A percentile compares a stretch with the other conserved stretches of the same genome.
Conservation (phyloP, 306 rosid species). For the Dryas drummondii region DNA sequence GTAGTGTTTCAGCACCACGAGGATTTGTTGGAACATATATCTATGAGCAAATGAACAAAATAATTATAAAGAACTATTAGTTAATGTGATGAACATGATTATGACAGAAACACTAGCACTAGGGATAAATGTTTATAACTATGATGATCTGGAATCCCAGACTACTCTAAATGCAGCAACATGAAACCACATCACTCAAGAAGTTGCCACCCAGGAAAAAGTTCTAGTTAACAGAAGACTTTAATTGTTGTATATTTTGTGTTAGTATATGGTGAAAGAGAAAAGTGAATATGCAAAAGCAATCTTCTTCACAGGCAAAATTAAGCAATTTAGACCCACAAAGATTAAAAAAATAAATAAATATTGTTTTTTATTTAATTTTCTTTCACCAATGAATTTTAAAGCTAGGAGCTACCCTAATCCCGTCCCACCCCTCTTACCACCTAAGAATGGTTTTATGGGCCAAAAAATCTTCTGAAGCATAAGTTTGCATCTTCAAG, state of each 20-base stretch:
- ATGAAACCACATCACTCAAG: background rate
- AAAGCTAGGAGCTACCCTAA: no score
- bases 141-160: background rate
- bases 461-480: no score
- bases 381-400: no score
- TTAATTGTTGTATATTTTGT: background rate
- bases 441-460: no score
- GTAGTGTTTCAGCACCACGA: slow-evolving; percentile 84
- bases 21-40: slow-evolving; percentile 86
- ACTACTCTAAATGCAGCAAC: slow-evolving; percentile 1
- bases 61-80: background rate
- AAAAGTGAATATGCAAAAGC: no score
- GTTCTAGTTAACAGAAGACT: background rate
- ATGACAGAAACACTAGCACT: background rate
- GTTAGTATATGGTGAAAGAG: no score
- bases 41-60: slow-evolving; percentile 38
- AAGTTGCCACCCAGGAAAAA: background rate
- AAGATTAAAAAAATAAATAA: no score
- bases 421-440: no score
- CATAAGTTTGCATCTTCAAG: no score
- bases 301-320: no score
- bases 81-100: background rate
- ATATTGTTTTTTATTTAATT: no score
- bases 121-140: background rate
- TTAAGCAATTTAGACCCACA: no score